Evolutionary conservation across 2,329 filamentous ascomycete genomes (phyloP), one percentile per base, ranked within the genome.

Genomic region (Cercospora sesami): DNA sequence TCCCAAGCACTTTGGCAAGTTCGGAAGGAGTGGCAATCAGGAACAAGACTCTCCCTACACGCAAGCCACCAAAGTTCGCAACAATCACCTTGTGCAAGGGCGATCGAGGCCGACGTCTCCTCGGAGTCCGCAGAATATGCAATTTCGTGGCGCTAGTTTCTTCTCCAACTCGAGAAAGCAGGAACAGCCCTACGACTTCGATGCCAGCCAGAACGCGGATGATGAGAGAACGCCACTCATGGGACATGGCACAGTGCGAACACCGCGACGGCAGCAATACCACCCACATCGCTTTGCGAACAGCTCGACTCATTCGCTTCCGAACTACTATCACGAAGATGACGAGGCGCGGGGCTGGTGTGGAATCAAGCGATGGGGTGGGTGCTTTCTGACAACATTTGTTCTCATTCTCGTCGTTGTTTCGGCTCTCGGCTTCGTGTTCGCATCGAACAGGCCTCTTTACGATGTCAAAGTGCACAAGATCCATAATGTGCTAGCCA

Each of bases 401-500:
- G 89, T 97, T 82, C 82, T 97, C 23, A 80, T 95, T 42, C 83
- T 97, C 16, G 87, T 97, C 51, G 86, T 96, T 59, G 90, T 93
- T n/a, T 92, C 92, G 51, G 91, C 92, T 9, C 90, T 95, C 42
- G 92, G 91, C 23, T 95, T 98, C 79, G 89, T 97, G 80, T 91
- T 97, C 80, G 92, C 93, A 57, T 94, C 94, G 21, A 96, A 94
- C 31, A 93, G 96, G 76, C 92, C 94, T 6, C 86, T 99, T 59
- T 86, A 88, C 28, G 88, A 91, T 71, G 91, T 98, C 67, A 85
- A 90, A 71, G 87, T 98, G 55, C 83, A 90, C 65, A 89, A 90
- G 71, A 93, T 99, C 72, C 88, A 91, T 74, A 96, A 97, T 73
- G 93, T 99, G 26, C 86, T 98, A 60, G 94, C 94, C 2, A 97